Conservation (phyloP, 148 eudicot species). For the Silene latifolia region DNA sequence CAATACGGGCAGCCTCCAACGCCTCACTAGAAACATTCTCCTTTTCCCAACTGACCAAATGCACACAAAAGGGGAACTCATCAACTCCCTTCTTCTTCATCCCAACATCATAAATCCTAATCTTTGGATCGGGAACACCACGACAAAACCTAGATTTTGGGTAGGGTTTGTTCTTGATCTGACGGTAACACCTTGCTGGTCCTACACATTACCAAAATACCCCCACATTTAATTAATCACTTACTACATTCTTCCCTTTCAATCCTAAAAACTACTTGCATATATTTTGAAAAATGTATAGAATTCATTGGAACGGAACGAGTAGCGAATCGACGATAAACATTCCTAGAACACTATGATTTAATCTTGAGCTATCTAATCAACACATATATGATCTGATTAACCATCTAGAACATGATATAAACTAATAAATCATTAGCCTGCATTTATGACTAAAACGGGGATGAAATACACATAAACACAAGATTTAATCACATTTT, state of each 20-base stretch:
- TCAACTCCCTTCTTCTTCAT: slow-evolving; percentile 42
- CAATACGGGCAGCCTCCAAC: slow-evolving; percentile 42
- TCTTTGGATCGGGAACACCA: slow-evolving; percentile 44
- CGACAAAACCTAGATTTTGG: slow-evolving; percentile 47
- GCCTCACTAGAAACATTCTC: slow-evolving; percentile 49
- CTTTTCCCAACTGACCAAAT: slow-evolving; percentile 50
- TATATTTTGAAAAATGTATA: neutral
- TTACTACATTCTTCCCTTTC: neutral
- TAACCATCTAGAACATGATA: neutral
- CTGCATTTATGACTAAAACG: neutral
- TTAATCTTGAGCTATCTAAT: neutral
- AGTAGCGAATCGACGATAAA: neutral
- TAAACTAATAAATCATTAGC: neutral
- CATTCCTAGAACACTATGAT: neutral
- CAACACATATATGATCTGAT: neutral
- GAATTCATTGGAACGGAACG: neutral
- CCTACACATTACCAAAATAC: slow-evolving; percentile 15
- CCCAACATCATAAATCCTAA: slow-evolving; percentile 45
- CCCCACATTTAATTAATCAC: neutral
- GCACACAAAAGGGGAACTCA: slow-evolving; percentile 38
- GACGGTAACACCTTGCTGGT: slow-evolving; percentile 47
- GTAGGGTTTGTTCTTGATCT: slow-evolving; percentile 48
- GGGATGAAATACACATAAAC: neutral
- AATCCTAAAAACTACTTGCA: neutral
- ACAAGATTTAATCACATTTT: neutral